Evolutionary conservation across 2,329 filamentous ascomycete genomes (phyloP), one percentile per base, ranked within the genome.

Genomic region (Hyphodiscus sp.): DNA sequence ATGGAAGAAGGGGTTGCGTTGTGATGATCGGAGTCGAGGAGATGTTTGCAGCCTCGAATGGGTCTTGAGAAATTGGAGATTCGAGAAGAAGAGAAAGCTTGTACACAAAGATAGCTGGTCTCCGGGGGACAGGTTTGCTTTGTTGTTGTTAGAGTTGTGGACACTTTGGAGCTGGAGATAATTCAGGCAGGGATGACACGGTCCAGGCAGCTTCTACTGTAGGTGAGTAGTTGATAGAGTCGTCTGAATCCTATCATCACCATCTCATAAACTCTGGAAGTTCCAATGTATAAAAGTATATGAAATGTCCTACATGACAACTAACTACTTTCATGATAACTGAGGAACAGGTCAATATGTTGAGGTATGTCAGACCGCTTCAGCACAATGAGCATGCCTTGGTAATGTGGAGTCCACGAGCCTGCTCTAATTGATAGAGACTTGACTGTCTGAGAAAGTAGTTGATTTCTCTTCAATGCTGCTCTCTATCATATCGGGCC

Each of bases 381-480:
- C 23, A 26, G 23, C 8, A 26, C 23, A 26, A 8, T 8, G 23
- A 26, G 23, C 23, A 26, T 8, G 23, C n/a, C n/a, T n/a, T n/a
- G n/a, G n/a, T n/a, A n/a, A n/a, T n/a, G 8, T 4, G 75, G 23
- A 26, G 4, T 26, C 23, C 23, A 4, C 23, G 23, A 26, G 23
- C 8, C n/a, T n/a, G n/a, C n/a, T n/a, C n/a, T n/a, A n/a, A n/a
- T n/a, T n/a, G n/a, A 8, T 3, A 26, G 23, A 26, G 23, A 4
- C 23, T 26, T 26, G 4, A 8, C 23, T 26, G 23, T 26, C 8
- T 4, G 23, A 26, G 4, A 26, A 8, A 3, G 23, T 26, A 26
- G 4, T 26, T 26, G 3, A 3, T 80, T n/a, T 38, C 33, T 38
- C 16, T 38, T 13, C 16, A 13, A 6, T 38, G 2, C 33, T 13